Evolutionary conservation across 2,329 filamentous ascomycete species (phyloP), one percentile per base, ranked within the genome.

Genomic region (Cordyceps sp.): DNA sequence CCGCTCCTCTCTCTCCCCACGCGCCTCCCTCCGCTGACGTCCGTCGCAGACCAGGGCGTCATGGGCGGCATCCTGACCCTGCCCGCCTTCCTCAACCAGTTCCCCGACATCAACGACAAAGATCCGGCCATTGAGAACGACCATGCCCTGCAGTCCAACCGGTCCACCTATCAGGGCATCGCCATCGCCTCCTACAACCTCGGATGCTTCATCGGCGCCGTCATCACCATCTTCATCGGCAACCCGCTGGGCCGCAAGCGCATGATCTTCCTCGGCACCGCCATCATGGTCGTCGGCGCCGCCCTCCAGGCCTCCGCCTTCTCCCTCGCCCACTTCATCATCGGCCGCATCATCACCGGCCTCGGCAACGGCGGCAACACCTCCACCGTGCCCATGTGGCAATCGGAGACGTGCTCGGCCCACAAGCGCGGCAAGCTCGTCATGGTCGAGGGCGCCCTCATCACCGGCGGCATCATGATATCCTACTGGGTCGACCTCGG

Each of bases 41-140:
- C n/a, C 15, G n/a, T 20, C 1, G 10, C 65, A 75, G 78, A 83
- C 50, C 76, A 80, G 53, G 74, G 78, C 46, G 76, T 83, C 9
- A 84, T 81, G 64, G 79, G 76, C 29, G 75, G 75, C 35, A 72
- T 88, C 39, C 58, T 88, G 35, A 82, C 78, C 4, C 65, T 86
- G 9, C 54, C 58, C 19, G 55, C 69, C 41, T 76, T 77, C 47
- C 58, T 74, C 14, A 36, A 45, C 2, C 70, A 66, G 44, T 77
- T 78, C 51, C 53, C 70, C 25, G 67, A 66, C 5, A 59, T 42
- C 44, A 55, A 64, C 15, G 53, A 64, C 5, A 64, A 42, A 3
- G 45, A 44, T n/a, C 37, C 38, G 1, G 37, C 62, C 64, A 46
- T 33, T 45, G 2, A 46, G 58, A 33, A 49, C n/a, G 22, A 30